phyloP scores from a whole-genome alignment of 805 yeast genomes.

The Pichia manshurica region DNA sequence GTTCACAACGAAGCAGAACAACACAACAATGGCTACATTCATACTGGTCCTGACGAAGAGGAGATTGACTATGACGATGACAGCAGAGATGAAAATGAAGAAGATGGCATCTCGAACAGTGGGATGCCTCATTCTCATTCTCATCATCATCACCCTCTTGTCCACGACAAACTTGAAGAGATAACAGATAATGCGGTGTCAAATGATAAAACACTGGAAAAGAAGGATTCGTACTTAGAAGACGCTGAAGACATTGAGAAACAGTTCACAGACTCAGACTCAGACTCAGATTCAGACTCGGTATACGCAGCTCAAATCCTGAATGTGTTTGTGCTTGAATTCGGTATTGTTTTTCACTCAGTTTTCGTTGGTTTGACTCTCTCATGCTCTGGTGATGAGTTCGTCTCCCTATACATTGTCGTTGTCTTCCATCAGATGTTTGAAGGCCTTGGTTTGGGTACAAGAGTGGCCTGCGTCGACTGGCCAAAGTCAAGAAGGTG shows the following conservation, averaged over 20 bases:
- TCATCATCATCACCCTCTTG: background rate
- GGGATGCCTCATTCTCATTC: background rate
- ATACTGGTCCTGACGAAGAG: background rate
- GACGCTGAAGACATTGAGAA: conserved; percentile 4
- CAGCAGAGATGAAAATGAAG: background rate
- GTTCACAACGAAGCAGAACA: conserved; percentile 9
- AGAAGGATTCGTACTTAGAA: conserved; percentile 1
- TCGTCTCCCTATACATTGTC: conserved; percentile 65
- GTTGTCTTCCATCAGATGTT: conserved; percentile 71
- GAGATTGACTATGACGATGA: background rate
- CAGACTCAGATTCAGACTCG: conserved; percentile 13
- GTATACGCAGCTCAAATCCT: conserved; percentile 51
- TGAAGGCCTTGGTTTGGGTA: conserved; percentile 82
- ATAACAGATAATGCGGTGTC: no score
- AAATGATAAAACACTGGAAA: background rate
- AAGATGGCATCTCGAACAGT: no score
- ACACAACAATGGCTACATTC: background rate
- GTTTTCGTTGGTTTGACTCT: conserved; percentile 73
- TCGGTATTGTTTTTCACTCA: conserved; percentile 80
- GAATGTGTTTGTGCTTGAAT: conserved; percentile 57
- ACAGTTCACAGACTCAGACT: background rate
- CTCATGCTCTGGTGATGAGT: conserved; percentile 75
- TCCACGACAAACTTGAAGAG: background rate
- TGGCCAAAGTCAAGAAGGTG: conserved; percentile 39
- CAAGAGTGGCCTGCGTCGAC: conserved; percentile 56